These are phyloP conservation scores for Aspergillus biplanus DNA, from an alignment of 495 filamentous ascomycete genomes.

Conservation along the genomic window DNA sequence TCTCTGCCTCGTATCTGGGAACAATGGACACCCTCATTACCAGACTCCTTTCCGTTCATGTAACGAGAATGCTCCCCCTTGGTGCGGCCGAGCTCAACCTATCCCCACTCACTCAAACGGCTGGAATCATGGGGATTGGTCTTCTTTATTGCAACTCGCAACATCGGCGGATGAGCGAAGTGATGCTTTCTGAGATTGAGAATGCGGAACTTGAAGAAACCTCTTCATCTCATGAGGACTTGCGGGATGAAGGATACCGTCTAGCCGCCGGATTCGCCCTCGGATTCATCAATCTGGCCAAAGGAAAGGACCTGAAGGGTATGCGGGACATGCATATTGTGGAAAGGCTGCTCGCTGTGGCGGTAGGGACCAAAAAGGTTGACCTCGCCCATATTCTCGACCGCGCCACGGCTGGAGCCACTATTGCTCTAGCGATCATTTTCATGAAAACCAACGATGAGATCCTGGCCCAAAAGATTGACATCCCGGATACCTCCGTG, in stretches of 20 bases:
- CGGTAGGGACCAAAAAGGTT: slow-evolving; percentile 84
- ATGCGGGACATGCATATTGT: slow-evolving; percentile 93
- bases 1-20: slow-evolving; percentile 91
- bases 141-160: slow-evolving; percentile 93
- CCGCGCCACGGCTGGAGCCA: slow-evolving; percentile 86
- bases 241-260: slow-evolving; percentile 92
- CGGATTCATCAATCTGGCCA: slow-evolving; percentile 92
- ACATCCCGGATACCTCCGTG: slow-evolving; percentile 83
- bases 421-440: slow-evolving; percentile 87
- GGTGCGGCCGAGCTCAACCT: slow-evolving; percentile 94
- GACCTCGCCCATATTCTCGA: slow-evolving; percentile 90
- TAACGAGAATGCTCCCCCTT: slow-evolving; percentile 87
- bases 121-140: slow-evolving; percentile 96
- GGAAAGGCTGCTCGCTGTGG: slow-evolving; percentile 81
- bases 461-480: slow-evolving; percentile 87
- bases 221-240: slow-evolving; percentile 60
- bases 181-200: slow-evolving; percentile 97
- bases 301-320: slow-evolving; percentile 83
- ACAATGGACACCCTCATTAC: slow-evolving; percentile 97
- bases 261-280: slow-evolving; percentile 92
- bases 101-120: slow-evolving; percentile 91
- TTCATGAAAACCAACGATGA: slow-evolving; percentile 97
- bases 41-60: slow-evolving; percentile 94
- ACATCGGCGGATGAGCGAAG: slow-evolving; percentile 96
- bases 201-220: slow-evolving; percentile 75